Conservation (phyloP, 768 basidiomycete genomes). For the Rhodotorula toruloides region DNA sequence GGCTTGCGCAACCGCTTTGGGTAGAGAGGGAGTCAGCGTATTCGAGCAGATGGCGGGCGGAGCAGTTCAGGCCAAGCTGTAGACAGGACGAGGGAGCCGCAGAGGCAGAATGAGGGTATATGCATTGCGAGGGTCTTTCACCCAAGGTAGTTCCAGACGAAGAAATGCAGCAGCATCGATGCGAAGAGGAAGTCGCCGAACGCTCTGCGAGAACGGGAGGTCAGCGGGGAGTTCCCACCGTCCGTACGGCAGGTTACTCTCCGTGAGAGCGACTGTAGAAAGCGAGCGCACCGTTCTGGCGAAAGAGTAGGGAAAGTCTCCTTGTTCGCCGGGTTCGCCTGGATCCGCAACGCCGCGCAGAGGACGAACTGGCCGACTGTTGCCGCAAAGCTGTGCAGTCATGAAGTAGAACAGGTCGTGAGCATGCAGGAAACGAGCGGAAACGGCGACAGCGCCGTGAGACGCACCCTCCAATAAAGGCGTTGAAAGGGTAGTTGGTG, state of each 20-base stretch:
- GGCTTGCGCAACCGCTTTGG: conserved; percentile 58
- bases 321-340: conserved; percentile 81
- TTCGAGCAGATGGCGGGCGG: conserved; percentile 44
- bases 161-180: conserved; percentile 94
- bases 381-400: conserved; percentile 66
- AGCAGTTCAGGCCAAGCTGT: not conserved
- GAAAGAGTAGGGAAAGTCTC: conserved; percentile 82
- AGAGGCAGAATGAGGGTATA: not conserved
- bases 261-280: too few species aligned
- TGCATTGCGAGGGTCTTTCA: conserved; percentile 44
- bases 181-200: conserved; percentile 94
- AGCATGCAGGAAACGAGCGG: too few species aligned
- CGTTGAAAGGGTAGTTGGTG: conserved; percentile 93
- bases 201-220: conserved; percentile 56
- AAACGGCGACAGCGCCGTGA: not conserved
- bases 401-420: not conserved
- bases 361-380: conserved; percentile 96
- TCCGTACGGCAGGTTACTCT: not conserved
- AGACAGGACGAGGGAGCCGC: not conserved
- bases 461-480: conserved; percentile 87
- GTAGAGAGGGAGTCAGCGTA: conserved; percentile 49
- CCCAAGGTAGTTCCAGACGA: conserved; percentile 97
- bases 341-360: conserved; percentile 81
- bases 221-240: not conserved
- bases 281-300: conserved; percentile 57